Evolutionary conservation across 441 rosid species (phyloP), one percentile per base, ranked within the genome.

Genomic region (Eutrema salsugineum): DNA sequence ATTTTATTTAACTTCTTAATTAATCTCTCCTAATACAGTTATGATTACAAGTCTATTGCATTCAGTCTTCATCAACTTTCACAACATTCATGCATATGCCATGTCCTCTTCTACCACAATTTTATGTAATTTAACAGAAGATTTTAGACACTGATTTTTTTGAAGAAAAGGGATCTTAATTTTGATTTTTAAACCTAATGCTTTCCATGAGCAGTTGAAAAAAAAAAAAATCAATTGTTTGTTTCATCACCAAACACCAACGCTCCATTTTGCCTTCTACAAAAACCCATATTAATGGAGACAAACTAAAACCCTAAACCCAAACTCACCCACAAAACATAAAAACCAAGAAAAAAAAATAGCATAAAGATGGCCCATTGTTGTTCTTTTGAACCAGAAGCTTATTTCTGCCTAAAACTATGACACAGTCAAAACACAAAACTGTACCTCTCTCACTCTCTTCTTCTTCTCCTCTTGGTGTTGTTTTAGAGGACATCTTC

Each of bases 351-450:
- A 62, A 12, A 65, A n/a, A n/a, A 22, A 71, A 60, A 42, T n/a
- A 22, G 22, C 53, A 65, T 43, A 68, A 46, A 22, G 46, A 59
- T 15, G 10, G 51, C n/a, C n/a, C 60, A 47, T 73, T 63, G 24
- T 66, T 42, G 35, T 44, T 61, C 27, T 59, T 33, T 68, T 35
- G 49, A 39, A 46, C 16, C 64, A 33, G 3, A 67, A 67, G 62
- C 68, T 61, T 74, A 43, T 46, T 51, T 49, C 38, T 12, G 8
- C 60, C 70, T 54, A 68, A 38, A 35, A 36, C 70, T 68, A 67
- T 50, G 24, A 74, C 68, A 75, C 9, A 22, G 35, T 61, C 73
- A 61, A 61, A 68, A 68, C 73, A 43, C 78, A 68, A 75, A 75
- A 75, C 68, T 74, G 68, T 43, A 50, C 57, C 68, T 15, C 68